These are phyloP conservation scores for Maudiozyma serrabonitensis DNA, from an alignment of 805 yeast species.

Conservation along the genomic window DNA sequence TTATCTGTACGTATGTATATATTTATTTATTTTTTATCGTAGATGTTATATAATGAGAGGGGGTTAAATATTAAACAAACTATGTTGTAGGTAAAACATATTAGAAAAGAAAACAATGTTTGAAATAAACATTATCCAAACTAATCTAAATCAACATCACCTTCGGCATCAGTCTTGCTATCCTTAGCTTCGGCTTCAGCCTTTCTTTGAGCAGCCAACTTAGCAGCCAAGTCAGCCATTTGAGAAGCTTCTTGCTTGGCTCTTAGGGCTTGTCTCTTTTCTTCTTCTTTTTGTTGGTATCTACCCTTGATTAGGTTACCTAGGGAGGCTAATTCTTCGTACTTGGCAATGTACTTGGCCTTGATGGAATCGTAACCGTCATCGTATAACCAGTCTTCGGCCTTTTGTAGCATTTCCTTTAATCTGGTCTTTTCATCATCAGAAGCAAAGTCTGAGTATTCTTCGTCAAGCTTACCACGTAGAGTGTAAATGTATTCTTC, in stretches of 20 bases:
- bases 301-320: conserved; percentile 96
- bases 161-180: conserved; percentile 34
- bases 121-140: not conserved
- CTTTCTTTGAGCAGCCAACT: conserved; percentile 69
- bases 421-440: conserved; percentile 83
- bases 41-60: not conserved
- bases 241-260: conserved; percentile 82
- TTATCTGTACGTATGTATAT: too few relatives aligned
- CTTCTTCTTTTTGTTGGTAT: conserved; percentile 89
- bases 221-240: conserved; percentile 74
- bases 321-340: conserved; percentile 89
- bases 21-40: too few relatives aligned
- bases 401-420: conserved; percentile 58
- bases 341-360: conserved; percentile 95
- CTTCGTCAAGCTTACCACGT: conserved; percentile 93
- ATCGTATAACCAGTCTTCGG: conserved; percentile 98
- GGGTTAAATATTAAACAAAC: not conserved
- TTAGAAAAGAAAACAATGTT: not conserved
- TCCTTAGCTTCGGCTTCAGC: conserved; percentile 32
- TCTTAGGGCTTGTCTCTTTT: conserved; percentile 80
- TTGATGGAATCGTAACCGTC: conserved; percentile 95
- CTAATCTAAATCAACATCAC: conserved; percentile 32
- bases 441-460: conserved; percentile 77
- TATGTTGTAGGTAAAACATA: not conserved
- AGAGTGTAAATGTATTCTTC: conserved; percentile 98